Evolutionary conservation across 768 basidiomycete genomes (phyloP), one percentile per base, ranked within the genome.

Genomic region (Terana coerulea): DNA sequence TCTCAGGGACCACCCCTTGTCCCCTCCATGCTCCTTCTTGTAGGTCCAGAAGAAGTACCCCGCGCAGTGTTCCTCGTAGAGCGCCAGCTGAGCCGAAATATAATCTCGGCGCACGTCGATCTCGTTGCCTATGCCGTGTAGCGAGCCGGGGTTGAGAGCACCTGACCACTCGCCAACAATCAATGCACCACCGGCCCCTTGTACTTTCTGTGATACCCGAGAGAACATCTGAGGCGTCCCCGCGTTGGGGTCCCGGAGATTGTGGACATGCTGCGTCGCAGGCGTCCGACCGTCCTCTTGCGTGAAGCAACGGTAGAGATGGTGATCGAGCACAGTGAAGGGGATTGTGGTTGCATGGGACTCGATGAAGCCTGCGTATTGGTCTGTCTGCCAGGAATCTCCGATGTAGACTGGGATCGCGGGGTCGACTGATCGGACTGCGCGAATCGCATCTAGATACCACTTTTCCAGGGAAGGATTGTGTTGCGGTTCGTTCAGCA

Each of bases 11-110:
- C 90, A 91, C 0, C 89, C 89, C 3, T 69, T 75, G 68, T 92
- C 90, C 49, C 83, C 81, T 3, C 63, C 65, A 4, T 69, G 62
- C 44, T 81, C 75, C 65, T 91, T 89, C 72, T 83, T 90, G 62
- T 81, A 86, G 31, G 87, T 90, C 91, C 91, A 91, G 63, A 87
- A 92, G 70, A 84, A 92, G 77, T 79, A 87, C 4, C 91, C 91
- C 0, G 78, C 80, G 52, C 87, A 85, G 30, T 68, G 58, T 40
- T 67, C 64, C 51, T 90, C 87, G 53, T 78, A 91, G 33, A 88
- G 58, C 17, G 73, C 75, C 42, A 91, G 67, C 64, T 93, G 81
- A 3, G 88, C 84, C 15, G 72, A 63, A 3, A 86, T 72, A 52
- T 80, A 92, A 12, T 64, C 69, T 8, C 73, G 56, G 36, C 75